These are phyloP conservation scores for Hemileccinum rubropunctum DNA, from an alignment of 768 basidiomycete genomes.

Conservation along the genomic window DNA sequence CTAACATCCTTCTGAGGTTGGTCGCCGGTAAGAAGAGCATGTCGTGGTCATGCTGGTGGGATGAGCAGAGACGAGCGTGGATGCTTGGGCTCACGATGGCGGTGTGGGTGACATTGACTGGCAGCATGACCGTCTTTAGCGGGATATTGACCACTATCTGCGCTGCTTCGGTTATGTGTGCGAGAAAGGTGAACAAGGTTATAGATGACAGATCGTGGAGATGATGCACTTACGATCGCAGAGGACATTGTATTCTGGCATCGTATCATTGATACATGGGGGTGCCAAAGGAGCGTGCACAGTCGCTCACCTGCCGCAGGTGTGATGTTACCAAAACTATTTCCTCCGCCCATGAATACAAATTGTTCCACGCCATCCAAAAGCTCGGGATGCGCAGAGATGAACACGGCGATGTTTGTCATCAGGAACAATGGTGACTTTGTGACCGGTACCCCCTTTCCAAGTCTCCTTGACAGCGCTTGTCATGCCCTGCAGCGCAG, in stretches of 20 bases:
- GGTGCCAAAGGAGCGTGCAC: neutral
- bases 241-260: conserved; percentile 73
- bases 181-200: neutral
- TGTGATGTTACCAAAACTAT: conserved; percentile 79
- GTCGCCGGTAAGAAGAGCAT: conserved; percentile 28
- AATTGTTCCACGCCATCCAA: conserved; percentile 47
- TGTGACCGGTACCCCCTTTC: conserved; percentile 55
- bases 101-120: conserved; percentile 85
- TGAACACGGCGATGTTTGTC: conserved; percentile 78
- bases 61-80: conserved; percentile 53
- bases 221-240: conserved; percentile 67
- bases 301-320: conserved; percentile 58
- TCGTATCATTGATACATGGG: neutral
- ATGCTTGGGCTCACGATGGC: conserved; percentile 65
- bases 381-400: conserved; percentile 55
- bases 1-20: conserved; percentile 67
- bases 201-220: neutral
- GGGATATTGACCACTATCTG: conserved; percentile 77
- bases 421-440: conserved; percentile 71
- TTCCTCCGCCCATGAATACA: conserved; percentile 87
- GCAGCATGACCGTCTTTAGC: conserved; percentile 71
- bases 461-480: conserved; percentile 50
- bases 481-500: conserved; percentile 72
- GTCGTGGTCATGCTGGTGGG: conserved; percentile 28
- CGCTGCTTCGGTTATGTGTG: conserved; percentile 69